Conservation (phyloP, 257 asterid genomes). For the Capsicum rhomboideum region DNA sequence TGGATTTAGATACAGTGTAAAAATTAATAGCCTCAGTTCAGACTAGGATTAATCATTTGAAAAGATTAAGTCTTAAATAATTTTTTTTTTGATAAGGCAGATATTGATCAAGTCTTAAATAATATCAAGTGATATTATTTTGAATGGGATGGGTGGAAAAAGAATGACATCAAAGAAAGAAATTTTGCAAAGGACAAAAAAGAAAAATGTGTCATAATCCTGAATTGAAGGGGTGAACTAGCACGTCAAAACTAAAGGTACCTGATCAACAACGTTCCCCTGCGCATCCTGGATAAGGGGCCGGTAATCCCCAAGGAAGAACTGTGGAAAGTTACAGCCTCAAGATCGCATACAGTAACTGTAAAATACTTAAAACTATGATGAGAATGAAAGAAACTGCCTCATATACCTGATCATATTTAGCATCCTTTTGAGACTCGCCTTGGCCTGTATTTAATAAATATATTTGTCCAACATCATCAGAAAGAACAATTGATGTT, state of each 20-base stretch:
- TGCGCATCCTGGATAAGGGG: conserved; percentile 75
- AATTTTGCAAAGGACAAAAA: background rate
- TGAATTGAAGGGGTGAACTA: background rate
- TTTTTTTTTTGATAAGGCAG: background rate
- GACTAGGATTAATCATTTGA: background rate
- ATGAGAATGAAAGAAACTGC: background rate
- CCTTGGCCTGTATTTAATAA: conserved; percentile 93
- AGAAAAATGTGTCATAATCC: background rate
- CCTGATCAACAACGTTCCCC: conserved; percentile 94
- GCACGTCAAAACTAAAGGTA: conserved; percentile 10
- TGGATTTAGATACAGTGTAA: background rate
- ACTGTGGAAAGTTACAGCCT: conserved; percentile 43
- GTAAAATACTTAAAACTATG: background rate
- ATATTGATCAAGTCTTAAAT: background rate
- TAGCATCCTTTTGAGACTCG: conserved; percentile 92
- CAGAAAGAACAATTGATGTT: conserved; percentile 96
- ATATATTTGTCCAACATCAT: conserved; percentile 96
- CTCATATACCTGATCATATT: conserved; percentile 83
- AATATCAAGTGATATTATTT: background rate
- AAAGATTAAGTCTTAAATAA: background rate
- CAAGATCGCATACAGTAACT: conserved; percentile 18
- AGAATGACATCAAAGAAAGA: background rate
- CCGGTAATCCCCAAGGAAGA: conserved; percentile 98
- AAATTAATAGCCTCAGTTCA: background rate
- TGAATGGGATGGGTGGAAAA: background rate